phyloP scores from a whole-genome alignment of 495 filamentous ascomycete genomes.

The Penicillium angulare region DNA sequence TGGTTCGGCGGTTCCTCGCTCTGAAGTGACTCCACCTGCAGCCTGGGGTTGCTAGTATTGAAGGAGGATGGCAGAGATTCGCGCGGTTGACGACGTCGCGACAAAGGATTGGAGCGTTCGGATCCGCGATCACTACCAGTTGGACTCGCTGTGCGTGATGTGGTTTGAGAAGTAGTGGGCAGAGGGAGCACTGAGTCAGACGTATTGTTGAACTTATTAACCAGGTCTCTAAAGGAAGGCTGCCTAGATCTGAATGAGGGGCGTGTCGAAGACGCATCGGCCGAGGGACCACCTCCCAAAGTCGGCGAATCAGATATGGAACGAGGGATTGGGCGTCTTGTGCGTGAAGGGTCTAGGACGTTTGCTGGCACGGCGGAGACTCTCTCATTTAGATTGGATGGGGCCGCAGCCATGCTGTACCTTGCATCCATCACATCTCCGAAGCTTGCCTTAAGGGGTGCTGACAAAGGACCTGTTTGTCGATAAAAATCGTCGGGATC shows the following conservation, averaged over 20 bases:
- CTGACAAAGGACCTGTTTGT: slow-evolving; percentile 26
- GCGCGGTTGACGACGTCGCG: slow-evolving; percentile 26
- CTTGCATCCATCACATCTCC: slow-evolving; percentile 26
- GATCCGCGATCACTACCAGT: slow-evolving; percentile 27
- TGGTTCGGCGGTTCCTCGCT: not conserved
- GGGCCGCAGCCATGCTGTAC: slow-evolving; percentile 21
- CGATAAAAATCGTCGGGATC: slow-evolving; percentile 57
- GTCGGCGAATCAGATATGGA: slow-evolving; percentile 39
- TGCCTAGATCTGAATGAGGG: slow-evolving; percentile 37
- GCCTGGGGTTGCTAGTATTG: slow-evolving; percentile 5
- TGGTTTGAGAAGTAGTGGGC: slow-evolving; percentile 32
- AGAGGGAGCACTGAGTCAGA: slow-evolving; percentile 53
- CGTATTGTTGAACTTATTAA: slow-evolving; percentile 60
- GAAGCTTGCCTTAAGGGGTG: slow-evolving; percentile 24
- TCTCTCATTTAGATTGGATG: slow-evolving; percentile 15
- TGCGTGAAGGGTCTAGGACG: slow-evolving; percentile 22
- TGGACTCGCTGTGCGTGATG: slow-evolving; percentile 37
- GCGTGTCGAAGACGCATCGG: slow-evolving; percentile 14
- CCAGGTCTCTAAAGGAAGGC: slow-evolving; percentile 59
- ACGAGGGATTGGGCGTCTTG: slow-evolving; percentile 26
- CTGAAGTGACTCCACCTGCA: slow-evolving; percentile 6
- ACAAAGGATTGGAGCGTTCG: slow-evolving; percentile 25
- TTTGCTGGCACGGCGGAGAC: slow-evolving; percentile 32
- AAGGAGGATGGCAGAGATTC: slow-evolving; percentile 16
- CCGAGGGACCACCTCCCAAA: slow-evolving; percentile 15